These are phyloP conservation scores for Xylariaceae sp. DNA, from an alignment of 2,329 filamentous ascomycete genomes.

Conservation along the genomic window DNA sequence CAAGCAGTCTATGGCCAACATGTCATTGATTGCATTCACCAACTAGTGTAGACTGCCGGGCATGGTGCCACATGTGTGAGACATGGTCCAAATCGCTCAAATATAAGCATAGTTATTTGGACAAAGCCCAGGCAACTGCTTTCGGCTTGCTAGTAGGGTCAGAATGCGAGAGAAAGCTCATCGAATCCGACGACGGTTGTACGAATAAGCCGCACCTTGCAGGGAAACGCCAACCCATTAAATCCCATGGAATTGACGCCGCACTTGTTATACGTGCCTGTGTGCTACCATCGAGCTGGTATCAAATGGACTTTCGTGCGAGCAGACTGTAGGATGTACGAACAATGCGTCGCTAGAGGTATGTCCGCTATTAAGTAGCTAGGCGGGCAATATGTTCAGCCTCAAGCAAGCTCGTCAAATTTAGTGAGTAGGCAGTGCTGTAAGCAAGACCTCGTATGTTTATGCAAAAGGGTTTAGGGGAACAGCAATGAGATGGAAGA, in stretches of 20 bases:
- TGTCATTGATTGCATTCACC: constrained; percentile 13
- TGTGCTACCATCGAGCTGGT: not conserved
- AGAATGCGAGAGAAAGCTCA: not conserved
- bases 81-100: too few relatives aligned
- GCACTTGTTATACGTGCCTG: not conserved
- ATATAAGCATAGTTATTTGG: not conserved
- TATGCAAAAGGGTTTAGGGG: constrained; percentile 8
- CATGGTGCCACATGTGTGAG: constrained; percentile 1
- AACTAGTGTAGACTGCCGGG: not conserved
- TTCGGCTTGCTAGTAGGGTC: not conserved
- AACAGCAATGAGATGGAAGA: constrained; percentile 16
- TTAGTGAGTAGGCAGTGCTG: not conserved
- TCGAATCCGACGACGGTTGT: not conserved
- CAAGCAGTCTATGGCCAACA: not conserved
- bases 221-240: not conserved
- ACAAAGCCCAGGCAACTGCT: not conserved
- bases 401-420: too few relatives aligned
- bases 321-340: too few relatives aligned
- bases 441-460: constrained; percentile 3
- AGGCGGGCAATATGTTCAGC: too few relatives aligned
- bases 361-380: too few relatives aligned
- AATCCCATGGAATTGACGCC: too few relatives aligned
- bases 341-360: too few relatives aligned
- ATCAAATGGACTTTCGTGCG: too few relatives aligned
- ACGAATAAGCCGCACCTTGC: not conserved